Base-by-base conservation (phyloP, 257 asterid species). In the Henckelia pumila region DNA sequence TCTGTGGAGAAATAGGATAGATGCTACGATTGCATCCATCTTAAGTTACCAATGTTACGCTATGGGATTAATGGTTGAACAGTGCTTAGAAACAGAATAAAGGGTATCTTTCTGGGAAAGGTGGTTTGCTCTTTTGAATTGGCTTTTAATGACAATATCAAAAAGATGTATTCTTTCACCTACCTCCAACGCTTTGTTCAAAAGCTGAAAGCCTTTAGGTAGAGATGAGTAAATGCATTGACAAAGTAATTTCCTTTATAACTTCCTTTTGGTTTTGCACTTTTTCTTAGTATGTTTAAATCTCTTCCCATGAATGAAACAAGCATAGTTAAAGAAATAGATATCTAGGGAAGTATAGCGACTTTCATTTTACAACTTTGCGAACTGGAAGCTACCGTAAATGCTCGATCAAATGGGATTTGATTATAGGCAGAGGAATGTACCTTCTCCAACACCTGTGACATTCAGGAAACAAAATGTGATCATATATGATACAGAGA, bases 121-220 rank as follows among this genome's bases (percentile, higher is more conserved):
- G 66, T 52, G 40, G 22, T 5, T 26, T 62, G 75, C 75, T 62
- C 29, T 57, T 76, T 73, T 30, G 67, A 67, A 73, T 70, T 71
- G 69, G 73, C 85, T 63, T 67, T 81, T 56, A 79, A 75, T 75
- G 75, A 64, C 67, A 73, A 71, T 72, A 49, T 67, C 47, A 61
- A 75, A 74, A 81, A 67, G 79, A 37, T 59, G 64, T 47, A 73
- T 63, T 49, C 70, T 37, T 67, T 26, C 82, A 82, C 75, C 87
- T 77, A 84, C 83, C 77, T 53, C 77, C 40, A 61, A n/a, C 77
- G 66, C 72, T 75, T 72, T 11, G 73, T 77, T 78, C 7, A 47
- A 47, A 79, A 79, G 82, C 33, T 37, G 73, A 50, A 63, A 63
- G 61, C 63, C 76, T 83, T 77, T 72, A 70, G 80, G 79, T 73